phyloP scores from a whole-genome alignment of 176 grass and related monocot genomes.

The Ensete ventricosum region DNA sequence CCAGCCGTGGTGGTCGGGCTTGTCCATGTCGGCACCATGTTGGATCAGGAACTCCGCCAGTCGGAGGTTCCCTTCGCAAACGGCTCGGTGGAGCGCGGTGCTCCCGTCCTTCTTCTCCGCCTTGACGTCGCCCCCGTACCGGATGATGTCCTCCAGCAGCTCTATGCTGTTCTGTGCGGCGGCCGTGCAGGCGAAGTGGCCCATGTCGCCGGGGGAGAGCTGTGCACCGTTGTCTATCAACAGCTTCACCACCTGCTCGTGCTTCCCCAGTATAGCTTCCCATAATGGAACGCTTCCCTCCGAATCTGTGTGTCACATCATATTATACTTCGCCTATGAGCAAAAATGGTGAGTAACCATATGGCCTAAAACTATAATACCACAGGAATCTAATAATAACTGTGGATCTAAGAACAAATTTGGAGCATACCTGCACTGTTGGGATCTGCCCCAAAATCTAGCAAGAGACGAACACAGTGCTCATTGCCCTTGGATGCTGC shows the following conservation, averaged over 20 bases:
- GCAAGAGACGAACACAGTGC: conserved; percentile 51
- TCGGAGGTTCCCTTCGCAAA: conserved; percentile 56
- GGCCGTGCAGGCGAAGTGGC: conserved; percentile 46
- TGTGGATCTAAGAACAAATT: background rate
- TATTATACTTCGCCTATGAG: background rate
- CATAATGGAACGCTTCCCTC: conserved; percentile 75
- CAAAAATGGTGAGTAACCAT: too few species aligned
- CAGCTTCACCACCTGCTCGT: conserved; percentile 36
- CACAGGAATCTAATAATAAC: background rate
- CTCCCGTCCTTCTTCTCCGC: conserved; percentile 37
- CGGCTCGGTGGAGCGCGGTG: conserved; percentile 61
- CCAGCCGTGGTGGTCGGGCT: conserved; percentile 45
- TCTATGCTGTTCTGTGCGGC: conserved; percentile 42
- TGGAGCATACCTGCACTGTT: conserved; percentile 58
- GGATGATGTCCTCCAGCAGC: conserved; percentile 46
- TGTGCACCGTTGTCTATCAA: conserved; percentile 42
- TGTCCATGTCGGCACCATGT: conserved; percentile 49
- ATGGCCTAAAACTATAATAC: too few species aligned
- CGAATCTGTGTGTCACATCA: conserved; percentile 30
- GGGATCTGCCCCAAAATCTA: conserved; percentile 77
- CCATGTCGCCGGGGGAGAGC: conserved; percentile 53
- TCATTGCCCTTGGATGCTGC: conserved; percentile 74
- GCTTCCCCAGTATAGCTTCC: conserved; percentile 61
- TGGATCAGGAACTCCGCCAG: conserved; percentile 54
- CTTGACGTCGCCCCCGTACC: conserved; percentile 35